Evolutionary conservation across 768 basidiomycete genomes (phyloP).

Genomic region (Rhodosporidiobolus sp.): DNA sequence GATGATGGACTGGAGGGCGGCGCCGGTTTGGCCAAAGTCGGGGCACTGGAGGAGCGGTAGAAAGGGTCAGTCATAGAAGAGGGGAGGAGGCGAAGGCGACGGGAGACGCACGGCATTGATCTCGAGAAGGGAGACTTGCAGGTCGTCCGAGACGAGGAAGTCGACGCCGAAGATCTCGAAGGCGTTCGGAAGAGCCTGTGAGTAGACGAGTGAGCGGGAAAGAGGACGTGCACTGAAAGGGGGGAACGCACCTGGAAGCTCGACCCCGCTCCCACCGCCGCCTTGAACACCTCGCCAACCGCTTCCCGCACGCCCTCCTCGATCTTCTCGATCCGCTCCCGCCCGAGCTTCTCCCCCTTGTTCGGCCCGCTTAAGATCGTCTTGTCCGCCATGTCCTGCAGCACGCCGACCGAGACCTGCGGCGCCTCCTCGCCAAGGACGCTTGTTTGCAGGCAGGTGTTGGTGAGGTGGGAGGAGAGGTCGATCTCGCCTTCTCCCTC

Average conservation of each 20-base stretch:
- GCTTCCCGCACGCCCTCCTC: conserved; percentile 62
- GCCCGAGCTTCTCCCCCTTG: conserved; percentile 44
- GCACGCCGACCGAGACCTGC: conserved; percentile 53
- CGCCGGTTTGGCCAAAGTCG: conserved; percentile 82
- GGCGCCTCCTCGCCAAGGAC: conserved; percentile 59
- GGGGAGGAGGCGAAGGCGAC: not conserved
- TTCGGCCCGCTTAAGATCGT: conserved; percentile 27
- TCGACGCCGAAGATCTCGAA: conserved; percentile 97
- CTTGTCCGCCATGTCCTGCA: conserved; percentile 47
- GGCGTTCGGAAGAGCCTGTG: conserved; percentile 77
- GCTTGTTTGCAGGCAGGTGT: conserved; percentile 77
- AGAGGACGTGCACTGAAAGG: not conserved
- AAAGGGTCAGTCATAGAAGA: not conserved
- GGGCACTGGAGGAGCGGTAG: conserved; percentile 56
- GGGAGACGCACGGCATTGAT: conserved; percentile 69
- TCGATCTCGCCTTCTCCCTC: conserved; percentile 47
- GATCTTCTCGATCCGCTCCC: conserved; percentile 56
- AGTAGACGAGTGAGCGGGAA: not conserved
- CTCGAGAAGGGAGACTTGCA: conserved; percentile 75
- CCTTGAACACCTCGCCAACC: conserved; percentile 77
- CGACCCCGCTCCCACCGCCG: conserved; percentile 70
- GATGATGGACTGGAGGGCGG: conserved; percentile 28
- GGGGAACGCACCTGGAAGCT: conserved; percentile 71
- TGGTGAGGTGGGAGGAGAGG: conserved; percentile 78
- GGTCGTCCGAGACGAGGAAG: conserved; percentile 61